These are phyloP conservation scores for Aureobasidium sp. DNA, from an alignment of 2,329 filamentous ascomycete genomes.

Conservation along the genomic window DNA sequence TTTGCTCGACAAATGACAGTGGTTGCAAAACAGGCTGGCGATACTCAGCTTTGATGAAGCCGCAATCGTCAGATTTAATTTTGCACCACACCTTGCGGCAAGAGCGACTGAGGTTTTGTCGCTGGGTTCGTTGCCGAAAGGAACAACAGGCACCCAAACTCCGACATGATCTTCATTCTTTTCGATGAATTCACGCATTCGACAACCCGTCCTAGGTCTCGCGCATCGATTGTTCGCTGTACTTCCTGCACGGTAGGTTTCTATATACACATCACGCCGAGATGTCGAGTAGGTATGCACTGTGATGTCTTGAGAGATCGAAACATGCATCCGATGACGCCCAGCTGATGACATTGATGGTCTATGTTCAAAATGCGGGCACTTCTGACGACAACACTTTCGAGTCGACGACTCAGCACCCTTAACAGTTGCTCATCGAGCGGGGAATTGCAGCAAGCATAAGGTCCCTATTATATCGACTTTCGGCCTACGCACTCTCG, in stretches of 20 bases:
- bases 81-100: no score
- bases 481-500: background rate
- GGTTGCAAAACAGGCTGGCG: no score
- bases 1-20: background rate
- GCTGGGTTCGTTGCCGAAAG: background rate
- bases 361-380: background rate
- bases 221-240: background rate
- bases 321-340: background rate
- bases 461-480: background rate
- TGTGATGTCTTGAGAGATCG: background rate
- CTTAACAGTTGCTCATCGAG: background rate
- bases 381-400: conserved; percentile 5
- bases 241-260: no score
- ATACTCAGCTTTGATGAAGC: no score
- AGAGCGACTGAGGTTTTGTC: no score
- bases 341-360: conserved; percentile 6
- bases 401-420: background rate
- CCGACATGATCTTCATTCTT: background rate
- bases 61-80: no score
- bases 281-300: background rate
- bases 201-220: background rate
- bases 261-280: background rate
- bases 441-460: background rate
- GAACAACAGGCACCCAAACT: background rate
- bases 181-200: background rate